Evolutionary conservation across 495 filamentous ascomycete genomes (phyloP).

Genomic region (Chaetomium fimeti): DNA sequence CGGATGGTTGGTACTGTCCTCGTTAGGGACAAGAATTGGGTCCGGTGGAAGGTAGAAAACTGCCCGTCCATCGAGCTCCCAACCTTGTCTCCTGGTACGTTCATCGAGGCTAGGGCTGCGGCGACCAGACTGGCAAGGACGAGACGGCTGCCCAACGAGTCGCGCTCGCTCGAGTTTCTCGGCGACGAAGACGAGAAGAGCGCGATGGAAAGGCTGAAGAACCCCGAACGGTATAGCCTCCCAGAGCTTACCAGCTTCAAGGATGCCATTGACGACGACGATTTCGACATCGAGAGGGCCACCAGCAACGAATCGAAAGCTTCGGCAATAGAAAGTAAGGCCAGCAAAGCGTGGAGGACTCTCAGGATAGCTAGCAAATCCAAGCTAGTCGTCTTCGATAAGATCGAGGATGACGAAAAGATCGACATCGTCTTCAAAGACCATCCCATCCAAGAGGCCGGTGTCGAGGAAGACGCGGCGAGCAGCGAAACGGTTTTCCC

Average conservation of each 20-base stretch:
- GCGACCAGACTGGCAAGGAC: constrained; percentile 63
- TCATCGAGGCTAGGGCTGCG: constrained; percentile 61
- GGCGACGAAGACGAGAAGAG: constrained; percentile 54
- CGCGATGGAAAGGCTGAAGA: constrained; percentile 52
- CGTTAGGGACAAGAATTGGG: constrained; percentile 95
- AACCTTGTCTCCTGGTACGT: constrained; percentile 62
- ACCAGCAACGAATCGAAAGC: constrained; percentile 68
- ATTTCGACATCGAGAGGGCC: constrained; percentile 82
- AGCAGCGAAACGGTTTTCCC: constrained; percentile 38
- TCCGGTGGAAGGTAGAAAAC: constrained; percentile 92
- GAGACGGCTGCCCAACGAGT: constrained; percentile 65
- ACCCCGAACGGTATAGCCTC: constrained; percentile 44
- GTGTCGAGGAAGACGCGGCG: constrained; percentile 26
- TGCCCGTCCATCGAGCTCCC: constrained; percentile 82
- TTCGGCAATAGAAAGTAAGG: constrained; percentile 62
- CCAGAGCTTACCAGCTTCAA: constrained; percentile 51
- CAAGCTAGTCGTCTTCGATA: constrained; percentile 75
- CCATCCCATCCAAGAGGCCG: constrained; percentile 26
- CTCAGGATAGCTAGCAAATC: constrained; percentile 72
- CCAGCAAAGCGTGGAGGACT: constrained; percentile 85
- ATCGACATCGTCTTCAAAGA: constrained; percentile 54
- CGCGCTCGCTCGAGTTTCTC: constrained; percentile 73
- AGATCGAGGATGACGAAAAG: constrained; percentile 77
- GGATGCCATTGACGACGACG: constrained; percentile 62
- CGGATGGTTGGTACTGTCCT: constrained; percentile 95